Evolutionary conservation across 768 basidiomycete genomes (phyloP), one percentile per base, ranked within the genome.

Genomic region (Phylloporus sp.): DNA sequence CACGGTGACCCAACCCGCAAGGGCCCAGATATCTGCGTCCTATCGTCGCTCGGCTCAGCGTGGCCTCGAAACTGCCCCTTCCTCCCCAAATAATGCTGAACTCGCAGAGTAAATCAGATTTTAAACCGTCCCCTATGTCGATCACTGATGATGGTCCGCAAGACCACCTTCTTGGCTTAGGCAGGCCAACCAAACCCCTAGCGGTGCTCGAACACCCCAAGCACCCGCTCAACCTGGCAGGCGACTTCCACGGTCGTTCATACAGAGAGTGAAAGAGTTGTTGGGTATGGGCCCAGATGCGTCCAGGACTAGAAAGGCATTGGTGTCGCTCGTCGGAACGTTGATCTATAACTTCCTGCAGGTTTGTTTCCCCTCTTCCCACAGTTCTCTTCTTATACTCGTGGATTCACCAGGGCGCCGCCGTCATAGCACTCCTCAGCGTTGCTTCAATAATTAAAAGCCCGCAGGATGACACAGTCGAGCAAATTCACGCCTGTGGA

Each of bases 401-500:
- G 23, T 16, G 18, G n/a, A 39, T 47, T 52, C 35, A 31, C 34
- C 53, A 88, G 86, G 73, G 80, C 31, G 65, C 76, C 15, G 61
- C 74, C 32, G 78, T 85, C 38, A 73, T 79, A 31, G 70, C 76
- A 0, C 56, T 88, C 29, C 67, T 85, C 10, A 73, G 70, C 8
- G 66, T 79, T 29, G 76, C 79, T 6, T 75, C 79, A 0, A 64
- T 70, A 26, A 71, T 72, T 23, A 69, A 70, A 55, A 85, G 80
- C 55, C 79, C 79, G 3, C 72, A 66, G 1, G 42, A 72, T 32
- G 63, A 67, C 3, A 55, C 50, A 4, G 47, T 71, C 35, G 76
- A 73, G 43, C 86, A 88, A 68, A 85, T 85, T 74, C 58, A 69
- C 23, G 82, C 83, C 0, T 88, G 86, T 56, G 73, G 73, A 39